Evolutionary conservation across 164 flowering plant genomes (phyloP).

Genomic region (Vitis cinerea): DNA sequence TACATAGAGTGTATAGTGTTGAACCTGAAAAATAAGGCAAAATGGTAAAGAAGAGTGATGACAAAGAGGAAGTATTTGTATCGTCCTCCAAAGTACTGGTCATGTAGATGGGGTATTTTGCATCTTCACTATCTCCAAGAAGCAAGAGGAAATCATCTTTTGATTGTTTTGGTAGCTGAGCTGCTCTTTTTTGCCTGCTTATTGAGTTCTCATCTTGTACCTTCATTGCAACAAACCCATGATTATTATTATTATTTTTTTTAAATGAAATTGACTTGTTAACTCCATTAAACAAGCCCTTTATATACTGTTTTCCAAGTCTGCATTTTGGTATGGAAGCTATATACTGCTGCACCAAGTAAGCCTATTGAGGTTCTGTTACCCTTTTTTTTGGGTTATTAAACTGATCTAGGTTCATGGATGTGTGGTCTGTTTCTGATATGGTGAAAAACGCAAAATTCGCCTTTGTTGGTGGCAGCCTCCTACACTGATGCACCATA

Average conservation of each 20-base stretch:
- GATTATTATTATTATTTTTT: neutral
- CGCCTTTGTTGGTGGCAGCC: no score
- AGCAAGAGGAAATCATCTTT: constrained; percentile 61
- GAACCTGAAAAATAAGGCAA: constrained; percentile 56
- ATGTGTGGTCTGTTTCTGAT: neutral
- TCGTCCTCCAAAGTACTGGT: constrained; percentile 39
- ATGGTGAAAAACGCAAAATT: neutral
- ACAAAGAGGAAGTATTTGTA: neutral
- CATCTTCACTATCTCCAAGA: constrained; percentile 55
- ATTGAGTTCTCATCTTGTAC: constrained; percentile 68
- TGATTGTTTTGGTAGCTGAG: constrained; percentile 46
- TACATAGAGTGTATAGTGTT: constrained; percentile 64
- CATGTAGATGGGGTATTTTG: constrained; percentile 72
- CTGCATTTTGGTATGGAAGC: neutral
- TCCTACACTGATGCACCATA: neutral
- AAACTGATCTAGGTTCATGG: neutral
- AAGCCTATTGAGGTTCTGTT: neutral
- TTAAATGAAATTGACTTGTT: no score
- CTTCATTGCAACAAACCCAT: constrained; percentile 22
- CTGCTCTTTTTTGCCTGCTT: constrained; percentile 65
- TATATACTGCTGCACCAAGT: neutral
- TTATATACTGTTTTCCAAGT: neutral
- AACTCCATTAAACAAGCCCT: neutral
- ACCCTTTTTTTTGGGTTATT: neutral
- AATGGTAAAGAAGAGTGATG: neutral